Percentiles rank a stretch among this genome's conserved stretches.
Evolutionary conservation across 108 stramenopile genomes (phyloP).

Genomic region (Nannochloropsis oceanica): DNA sequence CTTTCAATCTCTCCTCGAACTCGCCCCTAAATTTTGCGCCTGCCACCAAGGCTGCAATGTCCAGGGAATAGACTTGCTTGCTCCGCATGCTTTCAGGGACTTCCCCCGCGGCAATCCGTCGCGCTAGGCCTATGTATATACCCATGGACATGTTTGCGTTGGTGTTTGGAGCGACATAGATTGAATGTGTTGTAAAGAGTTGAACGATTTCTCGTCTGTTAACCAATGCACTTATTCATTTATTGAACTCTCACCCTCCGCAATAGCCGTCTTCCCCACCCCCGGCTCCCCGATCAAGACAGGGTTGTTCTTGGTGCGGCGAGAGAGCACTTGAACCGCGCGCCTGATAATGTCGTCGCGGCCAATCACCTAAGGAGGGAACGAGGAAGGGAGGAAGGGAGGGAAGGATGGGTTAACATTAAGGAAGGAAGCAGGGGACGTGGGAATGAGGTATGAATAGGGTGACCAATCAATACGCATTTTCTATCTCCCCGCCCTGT

Average conservation of each 20-base stretch:
- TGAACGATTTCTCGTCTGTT: too few relatives aligned
- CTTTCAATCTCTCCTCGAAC: slow-evolving; percentile 27
- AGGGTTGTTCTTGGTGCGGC: slow-evolving; percentile 29
- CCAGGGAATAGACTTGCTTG: slow-evolving; percentile 12
- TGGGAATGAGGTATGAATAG: background rate
- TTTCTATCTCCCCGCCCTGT: too few relatives aligned
- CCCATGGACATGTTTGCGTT: too few relatives aligned
- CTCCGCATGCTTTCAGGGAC: slow-evolving; percentile 16
- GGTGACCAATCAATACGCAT: background rate
- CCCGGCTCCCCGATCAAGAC: slow-evolving; percentile 26
- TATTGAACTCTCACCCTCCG: background rate
- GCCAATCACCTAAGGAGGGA: slow-evolving; percentile 6
- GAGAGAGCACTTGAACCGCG: slow-evolving; percentile 8
- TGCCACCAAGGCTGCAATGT: slow-evolving; percentile 14
- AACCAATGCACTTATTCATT: too few relatives aligned
- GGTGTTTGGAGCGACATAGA: too few relatives aligned
- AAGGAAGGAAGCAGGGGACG: background rate
- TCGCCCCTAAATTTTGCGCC: slow-evolving; percentile 28
- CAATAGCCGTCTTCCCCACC: slow-evolving; percentile 27
- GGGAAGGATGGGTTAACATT: background rate
- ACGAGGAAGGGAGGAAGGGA: background rate
- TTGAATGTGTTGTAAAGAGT: too few relatives aligned
- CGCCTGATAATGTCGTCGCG: slow-evolving; percentile 12
- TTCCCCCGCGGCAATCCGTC: background rate
- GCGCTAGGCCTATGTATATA: background rate